Evolutionary conservation across 257 asterid genomes (phyloP).

Genomic region (Linaria vulgaris): DNA sequence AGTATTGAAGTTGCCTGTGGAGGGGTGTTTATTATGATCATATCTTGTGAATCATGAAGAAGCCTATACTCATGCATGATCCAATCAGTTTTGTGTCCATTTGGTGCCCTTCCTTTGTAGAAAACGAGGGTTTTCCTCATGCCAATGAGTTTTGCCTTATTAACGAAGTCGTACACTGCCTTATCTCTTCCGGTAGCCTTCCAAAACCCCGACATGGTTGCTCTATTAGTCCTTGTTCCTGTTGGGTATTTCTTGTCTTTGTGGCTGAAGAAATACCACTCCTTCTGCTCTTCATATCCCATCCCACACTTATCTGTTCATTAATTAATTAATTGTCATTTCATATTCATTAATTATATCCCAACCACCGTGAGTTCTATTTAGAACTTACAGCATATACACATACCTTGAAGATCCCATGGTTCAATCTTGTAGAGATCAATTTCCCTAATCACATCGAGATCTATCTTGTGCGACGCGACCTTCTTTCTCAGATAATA

Average conservation of each 20-base stretch:
- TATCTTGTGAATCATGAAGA: conserved; percentile 54
- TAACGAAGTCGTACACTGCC: conserved; percentile 53
- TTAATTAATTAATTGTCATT: not conserved
- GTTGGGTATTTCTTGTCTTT: conserved; percentile 72
- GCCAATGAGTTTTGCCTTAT: conserved; percentile 52
- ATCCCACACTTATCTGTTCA: conserved; percentile 57
- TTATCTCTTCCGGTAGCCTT: conserved; percentile 76
- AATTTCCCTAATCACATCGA: conserved; percentile 66
- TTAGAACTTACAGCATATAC: too few relatives aligned
- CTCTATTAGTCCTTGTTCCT: conserved; percentile 69
- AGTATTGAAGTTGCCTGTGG: conserved; percentile 66
- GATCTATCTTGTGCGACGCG: conserved; percentile 73
- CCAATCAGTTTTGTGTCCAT: conserved; percentile 72
- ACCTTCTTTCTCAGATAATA: conserved; percentile 69
- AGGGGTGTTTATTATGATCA: too few relatives aligned
- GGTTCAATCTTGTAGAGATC: conserved; percentile 79
- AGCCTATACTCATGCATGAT: conserved; percentile 77
- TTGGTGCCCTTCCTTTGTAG: conserved; percentile 74
- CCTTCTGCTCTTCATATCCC: conserved; percentile 68
- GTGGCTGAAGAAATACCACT: conserved; percentile 73
- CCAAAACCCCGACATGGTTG: conserved; percentile 77
- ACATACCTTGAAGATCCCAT: conserved; percentile 87
- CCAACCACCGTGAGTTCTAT: too few relatives aligned
- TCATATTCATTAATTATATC: not conserved
- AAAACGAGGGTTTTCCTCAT: conserved; percentile 79